Conservation (phyloP, 108 stramenopile species). For the Pseudonitzschia multiseries region DNA sequence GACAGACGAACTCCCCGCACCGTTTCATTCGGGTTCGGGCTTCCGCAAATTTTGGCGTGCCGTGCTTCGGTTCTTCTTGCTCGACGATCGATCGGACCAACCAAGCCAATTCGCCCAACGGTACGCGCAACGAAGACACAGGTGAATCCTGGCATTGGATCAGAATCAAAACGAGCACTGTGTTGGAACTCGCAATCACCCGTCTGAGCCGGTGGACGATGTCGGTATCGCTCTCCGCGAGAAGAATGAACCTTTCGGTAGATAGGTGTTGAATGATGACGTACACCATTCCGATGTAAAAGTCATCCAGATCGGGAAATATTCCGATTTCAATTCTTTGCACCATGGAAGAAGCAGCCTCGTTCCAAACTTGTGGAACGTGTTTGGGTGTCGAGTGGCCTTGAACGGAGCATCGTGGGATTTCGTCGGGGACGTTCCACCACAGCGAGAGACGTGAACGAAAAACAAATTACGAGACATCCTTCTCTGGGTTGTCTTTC, state of each 20-base stretch:
- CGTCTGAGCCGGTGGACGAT: too few species aligned
- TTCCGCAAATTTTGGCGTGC: conserved; percentile 24
- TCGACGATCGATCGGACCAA: conserved; percentile 55
- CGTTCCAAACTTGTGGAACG: conserved; percentile 39
- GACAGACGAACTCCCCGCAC: background rate
- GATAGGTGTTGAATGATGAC: background rate
- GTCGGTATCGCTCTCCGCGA: background rate
- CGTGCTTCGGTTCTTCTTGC: conserved; percentile 53
- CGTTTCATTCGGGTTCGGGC: conserved; percentile 35
- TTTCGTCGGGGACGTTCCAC: conserved; percentile 57
- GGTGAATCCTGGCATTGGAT: conserved; percentile 29
- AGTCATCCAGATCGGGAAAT: conserved; percentile 55
- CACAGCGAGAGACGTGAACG: conserved; percentile 62
- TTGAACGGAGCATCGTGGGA: conserved; percentile 47
- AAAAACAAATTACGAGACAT: conserved; percentile 41
- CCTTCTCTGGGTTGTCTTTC: background rate
- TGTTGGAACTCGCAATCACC: background rate
- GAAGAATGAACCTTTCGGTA: background rate
- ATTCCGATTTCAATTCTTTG: conserved; percentile 44
- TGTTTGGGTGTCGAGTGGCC: conserved; percentile 24
- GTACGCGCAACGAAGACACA: conserved; percentile 54
- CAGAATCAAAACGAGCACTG: background rate
- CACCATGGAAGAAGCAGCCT: conserved; percentile 52
- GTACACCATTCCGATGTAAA: background rate
- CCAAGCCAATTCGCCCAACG: conserved; percentile 42